These are phyloP conservation scores for Euphorbia schlechtendalii DNA, from an alignment of 441 rosid species.

Conservation along the genomic window DNA sequence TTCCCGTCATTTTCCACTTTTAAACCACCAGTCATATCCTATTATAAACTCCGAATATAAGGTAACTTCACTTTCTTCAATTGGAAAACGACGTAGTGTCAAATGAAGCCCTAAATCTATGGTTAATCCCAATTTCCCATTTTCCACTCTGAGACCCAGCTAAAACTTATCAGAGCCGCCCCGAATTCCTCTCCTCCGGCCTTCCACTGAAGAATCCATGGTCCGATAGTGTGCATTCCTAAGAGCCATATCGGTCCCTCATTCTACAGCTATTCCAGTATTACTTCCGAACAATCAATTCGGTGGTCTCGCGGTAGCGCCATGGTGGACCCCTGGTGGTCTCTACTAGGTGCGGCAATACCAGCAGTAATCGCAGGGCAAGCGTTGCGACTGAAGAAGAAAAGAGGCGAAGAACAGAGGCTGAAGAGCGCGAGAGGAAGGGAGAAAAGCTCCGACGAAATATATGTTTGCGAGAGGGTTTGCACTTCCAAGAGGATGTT, in stretches of 20 bases:
- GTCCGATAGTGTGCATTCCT: not conserved
- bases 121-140: not conserved
- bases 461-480: slow-evolving; percentile 14
- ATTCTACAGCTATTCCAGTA: not conserved
- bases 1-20: no score
- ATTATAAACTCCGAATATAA: no score
- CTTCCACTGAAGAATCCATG: not conserved
- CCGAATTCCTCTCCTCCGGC: not conserved
- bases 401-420: slow-evolving; percentile 40
- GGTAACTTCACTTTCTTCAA: no score
- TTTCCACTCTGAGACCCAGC: not conserved
- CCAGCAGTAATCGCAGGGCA: slow-evolving; percentile 47
- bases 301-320: not conserved
- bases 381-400: slow-evolving; percentile 40
- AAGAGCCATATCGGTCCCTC: not conserved
- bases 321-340: slow-evolving; percentile 59
- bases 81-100: not conserved
- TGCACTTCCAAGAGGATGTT: slow-evolving; percentile 14
- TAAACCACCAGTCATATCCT: no score
- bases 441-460: slow-evolving; percentile 31
- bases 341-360: slow-evolving; percentile 38
- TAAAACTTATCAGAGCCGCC: not conserved
- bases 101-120: not conserved
- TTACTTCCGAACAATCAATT: not conserved
- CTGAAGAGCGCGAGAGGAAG: slow-evolving; percentile 38